Conservation (phyloP, 164 flowering plant species). For the Vitis riparia region DNA sequence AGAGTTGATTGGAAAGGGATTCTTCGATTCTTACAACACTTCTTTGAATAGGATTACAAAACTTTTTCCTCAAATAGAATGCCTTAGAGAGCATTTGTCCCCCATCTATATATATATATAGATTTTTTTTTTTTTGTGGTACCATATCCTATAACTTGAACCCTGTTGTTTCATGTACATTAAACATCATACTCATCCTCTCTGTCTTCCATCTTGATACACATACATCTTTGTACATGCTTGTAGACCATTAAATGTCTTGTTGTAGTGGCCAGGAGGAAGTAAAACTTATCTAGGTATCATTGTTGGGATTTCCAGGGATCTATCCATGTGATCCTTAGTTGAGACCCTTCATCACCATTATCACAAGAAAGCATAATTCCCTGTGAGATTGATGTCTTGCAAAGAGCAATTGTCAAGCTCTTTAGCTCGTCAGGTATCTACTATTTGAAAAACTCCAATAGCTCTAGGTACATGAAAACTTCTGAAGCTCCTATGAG, state of each 20-base stretch:
- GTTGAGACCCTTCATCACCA: slow-evolving; percentile 80
- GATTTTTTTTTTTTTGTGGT: background rate
- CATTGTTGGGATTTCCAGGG: slow-evolving; percentile 85
- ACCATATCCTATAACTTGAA: background rate
- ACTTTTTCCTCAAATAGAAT: background rate
- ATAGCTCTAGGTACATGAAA: slow-evolving; percentile 90
- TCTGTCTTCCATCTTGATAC: slow-evolving; percentile 47
- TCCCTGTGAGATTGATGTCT: slow-evolving; percentile 90
- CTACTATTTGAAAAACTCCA: slow-evolving; percentile 90
- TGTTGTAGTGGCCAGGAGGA: slow-evolving; percentile 67
- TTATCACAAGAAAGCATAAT: slow-evolving; percentile 66
- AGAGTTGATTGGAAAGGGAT: no score
- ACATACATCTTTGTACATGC: slow-evolving; percentile 72
- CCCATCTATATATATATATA: slow-evolving; percentile 11
- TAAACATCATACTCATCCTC: slow-evolving; percentile 19
- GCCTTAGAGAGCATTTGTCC: background rate
- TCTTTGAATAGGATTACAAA: background rate
- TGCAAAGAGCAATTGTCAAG: slow-evolving; percentile 91
- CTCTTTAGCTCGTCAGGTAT: slow-evolving; percentile 90
- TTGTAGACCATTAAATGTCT: slow-evolving; percentile 56
- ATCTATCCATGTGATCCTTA: slow-evolving; percentile 71
- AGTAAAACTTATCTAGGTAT: slow-evolving; percentile 84
- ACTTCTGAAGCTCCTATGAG: slow-evolving; percentile 91
- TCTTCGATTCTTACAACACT: no score
- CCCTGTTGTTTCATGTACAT: background rate